Conservation (phyloP, 2,329 filamentous ascomycete species). For the Talaromyces sp. region DNA sequence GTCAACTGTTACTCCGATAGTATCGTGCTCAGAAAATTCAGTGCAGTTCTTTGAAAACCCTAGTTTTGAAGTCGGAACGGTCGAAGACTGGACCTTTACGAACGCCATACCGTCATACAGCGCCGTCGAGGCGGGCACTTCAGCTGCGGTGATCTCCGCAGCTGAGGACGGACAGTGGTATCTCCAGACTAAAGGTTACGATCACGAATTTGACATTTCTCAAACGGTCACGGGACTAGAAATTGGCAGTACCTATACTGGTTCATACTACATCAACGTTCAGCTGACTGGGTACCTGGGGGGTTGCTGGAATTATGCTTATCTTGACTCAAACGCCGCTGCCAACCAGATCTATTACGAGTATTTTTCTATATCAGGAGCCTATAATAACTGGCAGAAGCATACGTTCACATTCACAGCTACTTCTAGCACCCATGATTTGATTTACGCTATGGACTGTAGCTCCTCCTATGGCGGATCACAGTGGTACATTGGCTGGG, state of each 20-base stretch:
- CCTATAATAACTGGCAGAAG: background rate
- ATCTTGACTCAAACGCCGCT: background rate
- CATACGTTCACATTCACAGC: constrained; percentile 2
- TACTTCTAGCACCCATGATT: background rate
- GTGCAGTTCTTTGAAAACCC: constrained; percentile 1
- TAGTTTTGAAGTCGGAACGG: background rate
- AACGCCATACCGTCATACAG: background rate
- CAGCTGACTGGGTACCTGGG: too few species aligned
- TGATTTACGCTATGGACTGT: constrained; percentile 1
- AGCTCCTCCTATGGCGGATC: background rate
- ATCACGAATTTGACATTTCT: constrained; percentile 1
- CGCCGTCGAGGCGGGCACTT: background rate
- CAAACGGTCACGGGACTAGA: background rate
- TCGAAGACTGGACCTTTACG: background rate
- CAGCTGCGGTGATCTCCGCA: background rate
- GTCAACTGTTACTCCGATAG: background rate
- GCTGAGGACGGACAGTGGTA: constrained; percentile 7
- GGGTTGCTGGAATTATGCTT: constrained; percentile 2
- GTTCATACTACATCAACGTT: background rate
- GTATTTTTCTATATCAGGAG: background rate
- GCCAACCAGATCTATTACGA: background rate
- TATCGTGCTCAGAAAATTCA: background rate
- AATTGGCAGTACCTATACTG: constrained; percentile 7
- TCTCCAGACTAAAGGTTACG: background rate
- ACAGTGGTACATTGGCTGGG: constrained; percentile 1